phyloP scores from a whole-genome alignment of 2,329 filamentous ascomycete genomes.

The Cladophialophora bantiana region DNA sequence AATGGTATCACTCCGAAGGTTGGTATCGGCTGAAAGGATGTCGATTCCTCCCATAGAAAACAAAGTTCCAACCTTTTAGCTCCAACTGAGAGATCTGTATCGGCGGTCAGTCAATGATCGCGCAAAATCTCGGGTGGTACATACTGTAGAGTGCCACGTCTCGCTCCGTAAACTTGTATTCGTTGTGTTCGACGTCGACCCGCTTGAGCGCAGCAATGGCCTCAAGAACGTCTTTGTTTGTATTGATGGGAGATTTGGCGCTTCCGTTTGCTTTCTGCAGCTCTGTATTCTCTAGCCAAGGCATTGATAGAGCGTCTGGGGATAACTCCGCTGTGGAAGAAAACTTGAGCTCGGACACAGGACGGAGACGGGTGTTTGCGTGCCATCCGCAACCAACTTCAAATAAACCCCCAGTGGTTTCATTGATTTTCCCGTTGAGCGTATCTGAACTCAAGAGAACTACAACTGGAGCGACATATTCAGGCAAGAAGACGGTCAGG shows the following conservation, averaged over 20 bases:
- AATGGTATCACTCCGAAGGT: constrained; percentile 86
- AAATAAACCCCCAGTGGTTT: constrained; percentile 85
- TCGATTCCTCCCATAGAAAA: constrained; percentile 86
- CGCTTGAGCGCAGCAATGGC: constrained; percentile 83
- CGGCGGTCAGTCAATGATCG: not conserved
- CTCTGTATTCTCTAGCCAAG: not conserved
- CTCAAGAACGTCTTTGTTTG: constrained; percentile 80
- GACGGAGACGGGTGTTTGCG: constrained; percentile 69
- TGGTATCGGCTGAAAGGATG: constrained; percentile 92
- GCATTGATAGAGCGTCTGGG: constrained; percentile 4
- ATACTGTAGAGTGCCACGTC: constrained; percentile 92
- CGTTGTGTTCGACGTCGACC: constrained; percentile 68
- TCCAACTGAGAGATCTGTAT: constrained; percentile 77
- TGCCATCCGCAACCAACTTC: constrained; percentile 95
- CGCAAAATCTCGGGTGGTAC: constrained; percentile 58
- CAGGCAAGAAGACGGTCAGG: constrained; percentile 94
- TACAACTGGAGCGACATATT: constrained; percentile 94
- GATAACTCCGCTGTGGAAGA: not conserved
- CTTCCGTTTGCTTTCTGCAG: not conserved
- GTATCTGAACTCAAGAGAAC: constrained; percentile 85
- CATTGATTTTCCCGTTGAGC: constrained; percentile 69
- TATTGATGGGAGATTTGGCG: constrained; percentile 58
- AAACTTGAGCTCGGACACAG: not conserved
- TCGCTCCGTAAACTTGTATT: constrained; percentile 78
- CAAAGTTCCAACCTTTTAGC: constrained; percentile 87